Evolutionary conservation across 352 stramenopile genomes (phyloP), one percentile per base, ranked within the genome.

Genomic region (Bremia lactucae): DNA sequence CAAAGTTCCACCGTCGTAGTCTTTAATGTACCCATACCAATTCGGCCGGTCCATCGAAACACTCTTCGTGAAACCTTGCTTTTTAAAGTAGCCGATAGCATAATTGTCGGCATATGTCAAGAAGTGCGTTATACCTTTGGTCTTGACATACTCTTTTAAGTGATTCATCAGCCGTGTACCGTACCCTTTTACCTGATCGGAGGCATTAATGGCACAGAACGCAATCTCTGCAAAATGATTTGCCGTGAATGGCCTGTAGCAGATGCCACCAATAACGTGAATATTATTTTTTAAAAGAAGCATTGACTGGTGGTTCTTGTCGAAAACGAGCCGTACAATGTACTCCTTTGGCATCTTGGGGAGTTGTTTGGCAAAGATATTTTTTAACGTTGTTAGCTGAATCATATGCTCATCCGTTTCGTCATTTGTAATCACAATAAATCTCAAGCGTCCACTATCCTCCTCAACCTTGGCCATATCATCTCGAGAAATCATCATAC

Each of bases 271-370:
- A 43, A 99, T 95, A 13, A 97, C 88, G n/a, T 74, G 63, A 36
- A 73, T 87, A 40, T 71, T 75, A 45, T 95, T 89, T 68, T 96
- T 96, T 3, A 95, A 64, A 26, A 97, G 85, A 18, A 96, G 70
- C 62, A 98, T 88, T n/a, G 87, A 95, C 10, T 80, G 63, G 58
- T 98, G 93, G 59, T 72, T 93, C 18, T 87, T 80, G 55, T 99
- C 96, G 50, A 99, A 98, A 15, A 99, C 94, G 11, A 99, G 72
- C 3, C 96, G 78, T 4, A 97, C 93, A 53, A 99, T 99, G 70
- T 99, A 99, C 53, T 98, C 92, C 53, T 95, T 95, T 2, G 96
- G 96, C 96, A 99, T 99, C 52, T 98, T 99, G 4, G 96, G 96
- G 8, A 99, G 68, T 49, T 99, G 95, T 54, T 95, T 87, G 1